A percentile compares a stretch with the other conserved stretches of the same genome.
Conservation (phyloP, 768 basidiomycete species). For the Leccinum barrowsii region DNA sequence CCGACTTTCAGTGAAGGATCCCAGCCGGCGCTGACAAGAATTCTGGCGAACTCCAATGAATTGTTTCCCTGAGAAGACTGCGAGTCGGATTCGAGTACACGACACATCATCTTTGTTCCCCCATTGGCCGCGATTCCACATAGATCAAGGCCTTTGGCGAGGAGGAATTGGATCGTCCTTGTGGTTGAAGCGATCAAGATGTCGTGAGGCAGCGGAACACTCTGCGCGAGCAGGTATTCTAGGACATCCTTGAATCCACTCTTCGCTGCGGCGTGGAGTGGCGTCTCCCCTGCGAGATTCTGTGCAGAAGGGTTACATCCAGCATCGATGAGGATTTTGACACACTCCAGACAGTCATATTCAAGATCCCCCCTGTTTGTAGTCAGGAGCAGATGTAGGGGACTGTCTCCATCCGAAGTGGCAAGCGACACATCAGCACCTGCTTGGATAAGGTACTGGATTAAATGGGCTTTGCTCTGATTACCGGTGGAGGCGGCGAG, state of each 20-base stretch:
- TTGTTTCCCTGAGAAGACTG: no score
- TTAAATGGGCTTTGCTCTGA: background rate
- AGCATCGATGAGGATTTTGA: conserved; percentile 1
- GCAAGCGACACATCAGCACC: background rate
- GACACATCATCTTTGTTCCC: background rate
- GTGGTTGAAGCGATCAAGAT: background rate
- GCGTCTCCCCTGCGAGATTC: background rate
- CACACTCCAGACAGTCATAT: background rate
- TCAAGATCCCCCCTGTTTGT: no score
- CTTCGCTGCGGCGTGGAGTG: background rate
- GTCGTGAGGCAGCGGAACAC: background rate
- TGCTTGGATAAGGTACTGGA: background rate
- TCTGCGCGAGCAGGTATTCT: background rate
- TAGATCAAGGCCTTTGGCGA: background rate
- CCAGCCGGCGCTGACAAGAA: background rate
- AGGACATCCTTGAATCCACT: background rate
- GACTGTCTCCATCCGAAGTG: background rate
- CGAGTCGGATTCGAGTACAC: background rate
- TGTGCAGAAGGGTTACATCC: background rate
- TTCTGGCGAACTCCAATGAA: background rate
- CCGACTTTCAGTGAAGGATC: background rate
- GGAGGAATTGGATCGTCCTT: background rate
- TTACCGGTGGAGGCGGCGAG: background rate
- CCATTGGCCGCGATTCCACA: background rate
- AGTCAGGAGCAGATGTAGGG: background rate